phyloP scores from a whole-genome alignment of 1,284 basidiomycete species.

The Pterulicium gracile region DNA sequence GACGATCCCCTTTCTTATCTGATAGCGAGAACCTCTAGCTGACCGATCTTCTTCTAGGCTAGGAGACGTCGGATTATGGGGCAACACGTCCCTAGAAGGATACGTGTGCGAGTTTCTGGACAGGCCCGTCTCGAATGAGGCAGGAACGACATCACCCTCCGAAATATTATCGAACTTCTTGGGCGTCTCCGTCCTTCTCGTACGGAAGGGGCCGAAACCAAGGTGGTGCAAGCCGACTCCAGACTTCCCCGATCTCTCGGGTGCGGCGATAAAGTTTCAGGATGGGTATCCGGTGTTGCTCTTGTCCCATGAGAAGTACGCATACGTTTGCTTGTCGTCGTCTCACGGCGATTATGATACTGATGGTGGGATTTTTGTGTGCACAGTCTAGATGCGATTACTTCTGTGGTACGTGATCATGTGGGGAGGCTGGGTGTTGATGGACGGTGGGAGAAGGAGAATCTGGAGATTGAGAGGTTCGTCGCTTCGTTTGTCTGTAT shows the following conservation, averaged over 20 bases:
- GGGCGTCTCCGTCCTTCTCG: conserved; percentile 45
- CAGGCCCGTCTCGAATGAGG: conserved; percentile 13
- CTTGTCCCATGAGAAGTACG: conserved; percentile 44
- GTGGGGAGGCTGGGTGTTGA: conserved; percentile 48
- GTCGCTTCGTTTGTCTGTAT: conserved; percentile 2
- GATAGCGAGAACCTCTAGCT: not conserved
- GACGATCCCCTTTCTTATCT: not conserved
- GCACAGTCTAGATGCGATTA: not conserved
- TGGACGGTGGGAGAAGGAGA: conserved; percentile 42
- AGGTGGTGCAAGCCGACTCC: conserved; percentile 40
- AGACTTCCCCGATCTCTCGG: conserved; percentile 41
- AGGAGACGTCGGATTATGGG: conserved; percentile 41
- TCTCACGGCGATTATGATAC: conserved; percentile 33
- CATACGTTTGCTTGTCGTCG: not conserved
- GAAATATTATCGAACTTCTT: conserved; percentile 48
- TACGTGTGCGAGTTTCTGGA: conserved; percentile 42
- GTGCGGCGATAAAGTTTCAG: conserved; percentile 48
- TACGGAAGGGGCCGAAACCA: conserved; percentile 51
- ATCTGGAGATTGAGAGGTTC: conserved; percentile 52
- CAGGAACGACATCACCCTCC: conserved; percentile 27
- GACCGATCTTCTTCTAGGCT: conserved; percentile 26
- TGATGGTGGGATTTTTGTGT: not conserved
- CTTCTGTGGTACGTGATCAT: conserved; percentile 20
- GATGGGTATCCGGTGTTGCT: conserved; percentile 63
- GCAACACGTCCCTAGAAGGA: conserved; percentile 40